Evolutionary conservation across 352 stramenopile genomes (phyloP), one percentile per base, ranked within the genome.

Genomic region (Plasmopara muralis): DNA sequence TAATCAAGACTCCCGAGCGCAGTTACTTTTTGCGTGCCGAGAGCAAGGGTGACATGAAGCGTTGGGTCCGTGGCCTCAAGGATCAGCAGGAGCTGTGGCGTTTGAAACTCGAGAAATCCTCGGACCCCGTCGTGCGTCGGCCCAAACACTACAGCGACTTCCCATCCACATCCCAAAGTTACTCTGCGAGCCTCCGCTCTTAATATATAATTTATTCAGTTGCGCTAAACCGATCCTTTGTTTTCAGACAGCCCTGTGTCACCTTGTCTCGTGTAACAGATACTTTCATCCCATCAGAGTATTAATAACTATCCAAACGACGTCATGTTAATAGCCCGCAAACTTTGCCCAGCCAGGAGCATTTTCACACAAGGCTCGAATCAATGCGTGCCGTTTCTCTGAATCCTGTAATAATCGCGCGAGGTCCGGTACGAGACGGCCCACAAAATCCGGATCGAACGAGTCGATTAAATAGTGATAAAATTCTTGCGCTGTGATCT

Each of bases 381-480:
- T 89, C 14, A 93, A 64, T 46, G 81, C 81, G 46, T 91, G 81
- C 9, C 83, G 83, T 55, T 92, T 91, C 50, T 93, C 83, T 0
- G 77, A 73, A 66, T 93, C 83, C 43, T 93, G 80, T 18, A 93
- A 57, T 30, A 93, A 58, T n/a, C 83, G 81, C 9, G 83, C 83
- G 18, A 93, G 73, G 47, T 93, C 83, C 0, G 83, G 83, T 12
- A 93, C 83, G 30, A 93, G 60, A n/a, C 83, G 71, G 2, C 77
- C 83, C 33, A 93, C 83, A 55, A 93, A 92, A 55, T 93, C 83
- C 1, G 74, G 78, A n/a, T 93, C 83, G 55, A 93, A 93, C 15
- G 83, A 89, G 28, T 75, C 73, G 41, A 79, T 92, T 77, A 93
- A 83, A 83, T 93, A 93, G 57, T 88, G 77, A 66, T 93, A 93